Conservation (phyloP, 1,284 basidiomycete genomes). For the Testicularia cyperi region DNA sequence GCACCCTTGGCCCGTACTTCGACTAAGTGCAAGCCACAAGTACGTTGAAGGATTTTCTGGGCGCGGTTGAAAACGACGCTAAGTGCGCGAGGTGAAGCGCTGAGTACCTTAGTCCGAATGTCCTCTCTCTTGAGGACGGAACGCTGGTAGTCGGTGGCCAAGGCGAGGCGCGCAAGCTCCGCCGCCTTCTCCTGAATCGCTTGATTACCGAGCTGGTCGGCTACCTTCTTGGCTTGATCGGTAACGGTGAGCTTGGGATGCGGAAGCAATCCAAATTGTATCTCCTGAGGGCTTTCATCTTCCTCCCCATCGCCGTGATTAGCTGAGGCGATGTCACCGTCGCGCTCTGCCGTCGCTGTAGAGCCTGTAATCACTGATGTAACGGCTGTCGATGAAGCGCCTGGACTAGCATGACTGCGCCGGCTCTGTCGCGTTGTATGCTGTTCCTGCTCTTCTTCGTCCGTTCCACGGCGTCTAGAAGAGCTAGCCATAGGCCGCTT, state of each 20-base stretch:
- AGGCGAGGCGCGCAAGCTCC: conserved; percentile 42
- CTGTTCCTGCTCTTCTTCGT: neutral
- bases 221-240: conserved; percentile 7
- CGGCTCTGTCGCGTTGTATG: neutral
- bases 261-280: neutral
- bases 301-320: conserved; percentile 12
- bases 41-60: conserved; percentile 33
- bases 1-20: conserved; percentile 40
- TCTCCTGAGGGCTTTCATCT: no score
- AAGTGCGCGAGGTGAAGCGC: conserved; percentile 20
- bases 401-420: no score
- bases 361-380: neutral
- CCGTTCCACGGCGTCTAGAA: neutral
- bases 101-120: conserved; percentile 28
- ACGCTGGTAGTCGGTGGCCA: conserved; percentile 42
- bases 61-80: conserved; percentile 44
- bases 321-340: no score
- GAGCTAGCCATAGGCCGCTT: neutral
- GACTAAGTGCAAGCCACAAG: conserved; percentile 43
- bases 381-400: no score
- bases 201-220: conserved; percentile 16
- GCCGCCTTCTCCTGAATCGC: conserved; percentile 36
- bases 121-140: conserved; percentile 28
- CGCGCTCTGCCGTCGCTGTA: neutral
- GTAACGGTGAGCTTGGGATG: conserved; percentile 11